These are phyloP conservation scores for Saccharomycopsis selenospora DNA, from an alignment of 805 yeast species.

Conservation along the genomic window DNA sequence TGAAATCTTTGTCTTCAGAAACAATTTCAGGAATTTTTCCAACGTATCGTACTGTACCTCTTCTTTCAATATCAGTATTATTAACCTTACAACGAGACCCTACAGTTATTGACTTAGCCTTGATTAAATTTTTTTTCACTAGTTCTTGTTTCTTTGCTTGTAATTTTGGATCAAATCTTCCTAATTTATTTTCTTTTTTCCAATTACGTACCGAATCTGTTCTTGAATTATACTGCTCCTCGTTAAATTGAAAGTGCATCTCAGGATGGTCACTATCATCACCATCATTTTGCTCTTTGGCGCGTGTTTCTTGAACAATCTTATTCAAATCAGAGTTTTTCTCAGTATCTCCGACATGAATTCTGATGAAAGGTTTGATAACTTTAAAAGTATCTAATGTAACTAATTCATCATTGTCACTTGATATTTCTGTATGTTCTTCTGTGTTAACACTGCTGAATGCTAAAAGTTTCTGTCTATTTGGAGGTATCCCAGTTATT, in stretches of 20 bases:
- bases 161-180: conserved; percentile 59
- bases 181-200: conserved; percentile 64
- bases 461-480: conserved; percentile 42
- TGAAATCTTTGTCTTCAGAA: conserved; percentile 29
- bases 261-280: conserved; percentile 15
- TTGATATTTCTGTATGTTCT: conserved; percentile 27
- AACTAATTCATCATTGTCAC: conserved; percentile 20
- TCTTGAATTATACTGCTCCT: conserved; percentile 28
- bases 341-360: conserved; percentile 53
- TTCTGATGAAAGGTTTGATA: conserved; percentile 38
- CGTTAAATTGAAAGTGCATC: background rate
- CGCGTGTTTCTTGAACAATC: conserved; percentile 24
- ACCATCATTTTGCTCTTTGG: conserved; percentile 14
- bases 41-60: conserved; percentile 64
- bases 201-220: conserved; percentile 63
- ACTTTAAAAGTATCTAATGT: conserved; percentile 23
- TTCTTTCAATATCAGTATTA: conserved; percentile 39
- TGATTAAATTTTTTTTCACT: conserved; percentile 26
- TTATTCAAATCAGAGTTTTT: conserved; percentile 44
- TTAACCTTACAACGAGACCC: conserved; percentile 48
- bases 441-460: conserved; percentile 32
- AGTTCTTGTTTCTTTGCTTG: conserved; percentile 24
- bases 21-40: conserved; percentile 64
- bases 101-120: conserved; percentile 32
- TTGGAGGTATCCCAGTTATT: conserved; percentile 68